phyloP scores from a whole-genome alignment of 202 grass and related monocot species.

The Setaria italica region DNA sequence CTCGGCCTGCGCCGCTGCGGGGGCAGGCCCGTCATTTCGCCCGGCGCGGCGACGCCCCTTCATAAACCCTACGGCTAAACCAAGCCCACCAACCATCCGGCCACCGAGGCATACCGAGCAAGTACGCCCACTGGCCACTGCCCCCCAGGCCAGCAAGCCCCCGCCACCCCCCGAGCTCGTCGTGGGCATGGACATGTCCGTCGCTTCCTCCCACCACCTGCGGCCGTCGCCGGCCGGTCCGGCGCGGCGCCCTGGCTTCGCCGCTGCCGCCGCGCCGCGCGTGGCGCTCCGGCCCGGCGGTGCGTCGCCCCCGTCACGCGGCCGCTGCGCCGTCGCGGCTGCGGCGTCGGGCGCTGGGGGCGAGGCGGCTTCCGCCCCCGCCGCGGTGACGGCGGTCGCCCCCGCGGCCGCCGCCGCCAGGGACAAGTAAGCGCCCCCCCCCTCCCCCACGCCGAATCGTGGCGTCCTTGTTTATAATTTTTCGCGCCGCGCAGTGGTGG shows the following conservation, averaged over 20 bases:
- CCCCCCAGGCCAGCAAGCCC: no score
- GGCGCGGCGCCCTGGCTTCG: not conserved
- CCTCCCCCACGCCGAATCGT: not conserved
- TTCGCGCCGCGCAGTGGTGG: not conserved
- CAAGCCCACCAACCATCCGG: not conserved
- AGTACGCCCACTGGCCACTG: not conserved
- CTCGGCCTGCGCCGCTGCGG: not conserved
- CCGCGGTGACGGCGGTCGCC: slow-evolving; percentile 10
- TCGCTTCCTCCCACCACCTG: slow-evolving; percentile 47
- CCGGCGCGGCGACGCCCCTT: not conserved
- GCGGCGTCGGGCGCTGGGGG: slow-evolving; percentile 29
- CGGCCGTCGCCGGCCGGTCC: slow-evolving; percentile 8
- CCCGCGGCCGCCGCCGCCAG: slow-evolving; percentile 6
- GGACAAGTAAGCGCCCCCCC: slow-evolving; percentile 42
- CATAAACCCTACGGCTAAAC: slow-evolving; percentile 50
- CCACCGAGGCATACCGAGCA: not conserved
- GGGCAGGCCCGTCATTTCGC: slow-evolving; percentile 11
- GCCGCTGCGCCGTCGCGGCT: not conserved
- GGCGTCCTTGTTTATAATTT: not conserved
- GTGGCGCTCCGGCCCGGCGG: not conserved
- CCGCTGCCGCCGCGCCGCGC: not conserved
- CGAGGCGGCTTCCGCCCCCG: slow-evolving; percentile 28
- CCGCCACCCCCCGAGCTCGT: not conserved
- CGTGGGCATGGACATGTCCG: slow-evolving; percentile 27
- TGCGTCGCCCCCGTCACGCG: not conserved